phyloP scores from a whole-genome alignment of 129 eudicot species.

The sunflower (Helianthus annuus) region DNA sequence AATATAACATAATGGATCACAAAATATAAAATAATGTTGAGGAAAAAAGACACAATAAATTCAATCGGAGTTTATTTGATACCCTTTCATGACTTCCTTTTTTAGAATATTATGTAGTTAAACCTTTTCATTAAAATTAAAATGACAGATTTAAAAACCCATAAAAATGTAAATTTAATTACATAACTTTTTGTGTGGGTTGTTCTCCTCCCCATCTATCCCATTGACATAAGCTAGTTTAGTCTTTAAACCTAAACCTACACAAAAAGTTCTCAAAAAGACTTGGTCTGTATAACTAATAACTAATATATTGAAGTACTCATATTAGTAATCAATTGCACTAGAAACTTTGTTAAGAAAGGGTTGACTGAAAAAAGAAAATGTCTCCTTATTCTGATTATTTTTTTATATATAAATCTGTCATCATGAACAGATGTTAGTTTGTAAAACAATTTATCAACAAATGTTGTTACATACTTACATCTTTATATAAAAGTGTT shows the following conservation, averaged over 20 bases:
- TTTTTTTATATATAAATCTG: not conserved
- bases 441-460: not conserved
- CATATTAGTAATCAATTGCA: not conserved
- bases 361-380: conserved; percentile 1
- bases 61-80: too few relatives aligned
- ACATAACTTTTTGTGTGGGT: too few relatives aligned
- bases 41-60: too few relatives aligned
- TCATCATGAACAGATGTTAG: not conserved
- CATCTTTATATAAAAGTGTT: not conserved
- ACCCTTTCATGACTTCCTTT: too few relatives aligned
- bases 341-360: not conserved
- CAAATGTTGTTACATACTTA: not conserved
- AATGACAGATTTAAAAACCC: too few relatives aligned
- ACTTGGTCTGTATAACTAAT: not conserved
- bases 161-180: too few relatives aligned
- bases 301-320: not conserved
- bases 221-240: not conserved
- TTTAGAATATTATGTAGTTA: too few relatives aligned
- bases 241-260: not conserved
- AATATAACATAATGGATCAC: too few relatives aligned
- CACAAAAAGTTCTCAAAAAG: not conserved
- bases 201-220: too few relatives aligned
- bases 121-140: too few relatives aligned
- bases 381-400: not conserved
- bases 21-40: too few relatives aligned